Evolutionary conservation across 495 filamentous ascomycete genomes (phyloP).

Genomic region (Podospora bellae-mahoneyi): DNA sequence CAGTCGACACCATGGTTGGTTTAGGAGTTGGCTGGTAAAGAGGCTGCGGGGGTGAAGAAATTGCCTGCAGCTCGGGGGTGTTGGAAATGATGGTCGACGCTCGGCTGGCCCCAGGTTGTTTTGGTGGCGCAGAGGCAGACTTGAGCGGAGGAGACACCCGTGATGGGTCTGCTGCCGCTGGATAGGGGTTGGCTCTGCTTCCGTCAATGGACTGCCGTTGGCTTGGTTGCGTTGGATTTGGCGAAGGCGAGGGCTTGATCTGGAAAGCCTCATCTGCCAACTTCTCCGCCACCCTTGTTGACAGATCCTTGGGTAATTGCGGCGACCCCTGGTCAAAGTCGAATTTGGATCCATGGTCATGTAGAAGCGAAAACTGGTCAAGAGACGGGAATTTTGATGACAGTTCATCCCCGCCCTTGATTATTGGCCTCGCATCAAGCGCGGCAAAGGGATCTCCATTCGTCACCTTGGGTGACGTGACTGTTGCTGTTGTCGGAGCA

Average conservation of each 20-base stretch:
- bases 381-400: conserved; percentile 83
- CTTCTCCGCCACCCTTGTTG: conserved; percentile 72
- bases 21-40: conserved; percentile 56
- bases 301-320: conserved; percentile 59
- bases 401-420: conserved; percentile 66
- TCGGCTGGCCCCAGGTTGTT: conserved; percentile 44
- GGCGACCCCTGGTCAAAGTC: conserved; percentile 66
- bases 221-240: conserved; percentile 20
- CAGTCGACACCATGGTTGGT: conserved; percentile 82
- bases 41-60: conserved; percentile 47
- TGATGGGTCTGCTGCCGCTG: conserved; percentile 14
- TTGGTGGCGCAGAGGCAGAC: conserved; percentile 38
- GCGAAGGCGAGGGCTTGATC: conserved; percentile 26
- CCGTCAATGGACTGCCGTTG: conserved; percentile 38
- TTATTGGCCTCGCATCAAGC: conserved; percentile 63
- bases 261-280: conserved; percentile 77
- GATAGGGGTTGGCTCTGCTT: conserved; percentile 27
- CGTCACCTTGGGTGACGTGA: conserved; percentile 66
- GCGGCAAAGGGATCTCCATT: conserved; percentile 86
- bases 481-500: conserved; percentile 54
- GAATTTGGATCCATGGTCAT: conserved; percentile 82
- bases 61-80: conserved; percentile 51
- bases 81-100: conserved; percentile 53
- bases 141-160: conserved; percentile 33
- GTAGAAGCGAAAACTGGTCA: conserved; percentile 87